phyloP scores from a whole-genome alignment of 176 grass and related monocot species.

The Cymbopogon citratus region DNA sequence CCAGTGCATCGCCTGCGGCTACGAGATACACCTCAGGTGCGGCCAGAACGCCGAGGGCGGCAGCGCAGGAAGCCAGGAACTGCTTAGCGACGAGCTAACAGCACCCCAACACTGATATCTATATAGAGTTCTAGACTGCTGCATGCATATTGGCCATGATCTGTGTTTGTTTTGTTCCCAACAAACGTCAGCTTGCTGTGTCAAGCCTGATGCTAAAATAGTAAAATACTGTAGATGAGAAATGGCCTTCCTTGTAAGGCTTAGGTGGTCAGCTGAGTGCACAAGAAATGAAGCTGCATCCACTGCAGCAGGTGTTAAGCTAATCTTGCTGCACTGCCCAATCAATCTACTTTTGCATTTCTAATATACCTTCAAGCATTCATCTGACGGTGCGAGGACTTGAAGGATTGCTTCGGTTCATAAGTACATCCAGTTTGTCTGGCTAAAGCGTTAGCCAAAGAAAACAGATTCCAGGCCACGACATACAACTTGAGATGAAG shows the following conservation, averaged over 20 bases:
- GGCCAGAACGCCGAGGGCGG: background rate
- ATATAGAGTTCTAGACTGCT: background rate
- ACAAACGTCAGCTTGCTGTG: conserved; percentile 5
- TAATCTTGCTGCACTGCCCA: background rate
- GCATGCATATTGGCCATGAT: background rate
- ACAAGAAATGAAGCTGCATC: background rate
- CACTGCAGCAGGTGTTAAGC: background rate
- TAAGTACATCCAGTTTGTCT: background rate
- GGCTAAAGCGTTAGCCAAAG: background rate
- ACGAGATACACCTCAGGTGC: conserved; percentile 72
- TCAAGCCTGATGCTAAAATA: background rate
- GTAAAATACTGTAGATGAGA: background rate
- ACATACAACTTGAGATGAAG: background rate
- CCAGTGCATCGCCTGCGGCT: conserved; percentile 65
- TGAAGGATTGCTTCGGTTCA: background rate
- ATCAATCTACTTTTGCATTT: background rate
- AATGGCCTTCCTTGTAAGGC: background rate
- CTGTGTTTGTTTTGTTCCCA: background rate
- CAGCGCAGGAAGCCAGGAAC: background rate
- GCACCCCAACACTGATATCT: background rate
- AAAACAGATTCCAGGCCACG: background rate
- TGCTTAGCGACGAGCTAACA: background rate
- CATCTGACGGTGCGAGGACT: background rate
- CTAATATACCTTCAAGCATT: background rate
- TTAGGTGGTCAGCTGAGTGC: background rate